A percentile compares a stretch with the other conserved stretches of the same genome.
Evolutionary conservation across 1,139 yeast species (phyloP).

Genomic region (Barnettozyma hawaiiensis): DNA sequence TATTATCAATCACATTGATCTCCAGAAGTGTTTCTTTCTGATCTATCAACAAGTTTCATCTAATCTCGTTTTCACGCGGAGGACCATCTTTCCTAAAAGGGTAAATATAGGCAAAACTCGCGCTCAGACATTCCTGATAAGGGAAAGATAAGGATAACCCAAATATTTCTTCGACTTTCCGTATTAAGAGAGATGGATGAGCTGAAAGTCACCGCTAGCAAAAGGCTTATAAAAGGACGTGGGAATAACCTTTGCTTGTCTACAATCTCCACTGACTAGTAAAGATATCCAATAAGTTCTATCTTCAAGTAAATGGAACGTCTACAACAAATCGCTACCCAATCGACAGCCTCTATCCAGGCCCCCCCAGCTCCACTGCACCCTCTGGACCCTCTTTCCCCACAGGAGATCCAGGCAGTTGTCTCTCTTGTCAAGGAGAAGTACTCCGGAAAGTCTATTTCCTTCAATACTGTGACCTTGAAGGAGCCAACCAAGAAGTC

Average conservation of each 20-base stretch:
- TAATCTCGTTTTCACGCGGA: too few species aligned
- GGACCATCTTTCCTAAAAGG: neutral
- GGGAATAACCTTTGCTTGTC: neutral
- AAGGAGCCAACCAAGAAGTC: slow-evolving; percentile 65
- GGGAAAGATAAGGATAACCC: slow-evolving; percentile 3
- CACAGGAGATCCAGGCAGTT: slow-evolving; percentile 47
- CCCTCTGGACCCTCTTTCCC: slow-evolving; percentile 68
- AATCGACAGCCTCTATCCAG: slow-evolving; percentile 51
- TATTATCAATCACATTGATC: too few species aligned
- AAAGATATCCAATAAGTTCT: neutral
- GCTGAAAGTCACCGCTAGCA: neutral
- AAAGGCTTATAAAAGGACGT: neutral
- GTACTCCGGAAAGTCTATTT: slow-evolving; percentile 42
- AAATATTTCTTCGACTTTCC: slow-evolving; percentile 1
- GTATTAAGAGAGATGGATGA: slow-evolving; percentile 2
- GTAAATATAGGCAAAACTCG: too few species aligned
- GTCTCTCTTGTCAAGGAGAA: slow-evolving; percentile 40
- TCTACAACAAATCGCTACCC: slow-evolving; percentile 58
- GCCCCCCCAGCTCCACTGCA: slow-evolving; percentile 54
- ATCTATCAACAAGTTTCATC: too few species aligned
- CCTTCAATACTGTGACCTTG: slow-evolving; percentile 65
- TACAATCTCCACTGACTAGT: too few species aligned
- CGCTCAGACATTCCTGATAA: slow-evolving; percentile 1
- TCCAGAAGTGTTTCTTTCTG: too few species aligned
- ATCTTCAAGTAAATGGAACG: slow-evolving; percentile 52